These are phyloP conservation scores for Mycosarcoma mackinlayi DNA, from an alignment of 1,284 basidiomycete genomes.

Conservation along the genomic window DNA sequence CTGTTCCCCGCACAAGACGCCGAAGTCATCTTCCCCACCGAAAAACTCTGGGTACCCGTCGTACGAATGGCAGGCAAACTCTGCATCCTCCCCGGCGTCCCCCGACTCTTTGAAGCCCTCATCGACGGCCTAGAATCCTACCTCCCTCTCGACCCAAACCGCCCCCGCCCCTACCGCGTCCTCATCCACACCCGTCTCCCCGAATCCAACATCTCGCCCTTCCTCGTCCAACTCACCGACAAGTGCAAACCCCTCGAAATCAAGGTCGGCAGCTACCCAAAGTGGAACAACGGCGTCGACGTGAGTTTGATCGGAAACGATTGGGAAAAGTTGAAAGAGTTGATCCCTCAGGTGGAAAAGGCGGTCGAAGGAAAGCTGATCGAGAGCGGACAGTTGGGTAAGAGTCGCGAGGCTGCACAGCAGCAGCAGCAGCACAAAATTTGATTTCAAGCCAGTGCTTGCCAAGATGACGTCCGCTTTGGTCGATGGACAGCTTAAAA, in stretches of 20 bases:
- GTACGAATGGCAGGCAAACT: slow-evolving; percentile 83
- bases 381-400: slow-evolving; percentile 69
- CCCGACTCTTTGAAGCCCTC: slow-evolving; percentile 77
- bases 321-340: slow-evolving; percentile 31
- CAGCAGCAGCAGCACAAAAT: slow-evolving; percentile 27
- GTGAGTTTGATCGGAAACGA: slow-evolving; percentile 82
- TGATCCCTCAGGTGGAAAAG: slow-evolving; percentile 68
- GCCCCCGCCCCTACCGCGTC: slow-evolving; percentile 52
- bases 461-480: too few relatives aligned
- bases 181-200: slow-evolving; percentile 73
- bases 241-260: slow-evolving; percentile 81
- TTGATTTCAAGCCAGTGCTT: too few relatives aligned
- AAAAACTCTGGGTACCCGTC: slow-evolving; percentile 82
- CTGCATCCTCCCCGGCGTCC: slow-evolving; percentile 91
- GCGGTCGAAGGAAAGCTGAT: slow-evolving; percentile 71
- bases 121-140: slow-evolving; percentile 74
- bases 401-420: slow-evolving; percentile 7
- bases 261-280: slow-evolving; percentile 78
- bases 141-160: slow-evolving; percentile 56
- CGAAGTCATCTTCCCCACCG: slow-evolving; percentile 61
- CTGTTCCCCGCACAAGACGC: slow-evolving; percentile 54
- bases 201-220: slow-evolving; percentile 85
- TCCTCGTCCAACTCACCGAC: slow-evolving; percentile 80
- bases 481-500: too few relatives aligned
- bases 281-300: slow-evolving; percentile 74